Evolutionary conservation across 176 grass and related monocot species (phyloP), one percentile per base, ranked within the genome.

Genomic region (Pharus latifolius): DNA sequence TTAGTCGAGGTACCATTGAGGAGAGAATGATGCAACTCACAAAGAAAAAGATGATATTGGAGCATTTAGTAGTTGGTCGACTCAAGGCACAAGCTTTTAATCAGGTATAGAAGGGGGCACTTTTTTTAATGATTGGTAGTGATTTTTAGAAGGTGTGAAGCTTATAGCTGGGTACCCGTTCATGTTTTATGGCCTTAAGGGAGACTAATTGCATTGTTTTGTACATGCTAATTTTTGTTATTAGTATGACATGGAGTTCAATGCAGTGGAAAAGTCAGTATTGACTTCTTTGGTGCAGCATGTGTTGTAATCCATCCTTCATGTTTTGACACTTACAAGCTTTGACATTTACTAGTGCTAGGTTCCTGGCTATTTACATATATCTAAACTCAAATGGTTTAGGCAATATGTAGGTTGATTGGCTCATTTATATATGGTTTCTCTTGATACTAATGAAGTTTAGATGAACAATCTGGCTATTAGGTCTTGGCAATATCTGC

Each of bases 21-120:
- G 96, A 99, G 75, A 76, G 96, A 53, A 99, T 99, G 96, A 99
- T 99, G 96, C 90, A 99, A 41, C 84, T 99, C 77, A 95, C 96
- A 37, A 95, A 95, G 77, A 99, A 99, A 78, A 99, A 99, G 76
- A 99, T 95, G 87, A 72, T 99, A 63, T 65, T 99, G 64, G 96
- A 99, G 65, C 90, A 99, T 84, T 84, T 99, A 73, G 87, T 99
- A 84, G 90, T 99, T 76, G 96, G 96, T 42, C 71, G 82, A 73
- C 90, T 95, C 60, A 99, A 86, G 28, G 77, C 96, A 12, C 92
- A 99, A 78, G 76, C 82, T 60, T 90, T 99, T 49, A 97, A 97
- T 78, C 96, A 99, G 90, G 96, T 91, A 97, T 75, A 68, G 38
- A 16, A 25, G 24, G 8, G 37, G 22, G 26, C 14, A 81, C 9